Percentiles rank a stretch among this genome's conserved stretches.
phyloP scores from a whole-genome alignment of 1,284 basidiomycete genomes.

The Cryptococcus sp. region DNA sequence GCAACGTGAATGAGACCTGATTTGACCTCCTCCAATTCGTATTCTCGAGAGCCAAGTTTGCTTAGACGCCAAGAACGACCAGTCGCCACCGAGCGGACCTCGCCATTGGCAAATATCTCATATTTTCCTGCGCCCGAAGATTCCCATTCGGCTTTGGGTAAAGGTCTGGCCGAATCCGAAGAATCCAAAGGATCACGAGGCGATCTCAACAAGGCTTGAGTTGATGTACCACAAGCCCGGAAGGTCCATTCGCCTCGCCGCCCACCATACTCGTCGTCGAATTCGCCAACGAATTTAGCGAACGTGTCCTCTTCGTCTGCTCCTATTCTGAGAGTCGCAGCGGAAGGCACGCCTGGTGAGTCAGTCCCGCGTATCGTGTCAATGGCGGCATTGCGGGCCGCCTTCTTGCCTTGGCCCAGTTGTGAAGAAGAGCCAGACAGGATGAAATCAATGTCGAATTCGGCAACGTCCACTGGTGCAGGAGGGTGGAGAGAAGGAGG shows the following conservation, averaged over 20 bases:
- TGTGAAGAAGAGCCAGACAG: conserved; percentile 49
- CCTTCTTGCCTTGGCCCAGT: conserved; percentile 33
- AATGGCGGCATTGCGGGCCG: background rate
- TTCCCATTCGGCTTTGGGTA: conserved; percentile 45
- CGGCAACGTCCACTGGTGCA: conserved; percentile 52
- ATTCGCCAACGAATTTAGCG: conserved; percentile 54
- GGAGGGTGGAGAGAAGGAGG: conserved; percentile 52
- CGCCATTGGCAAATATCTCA: conserved; percentile 42
- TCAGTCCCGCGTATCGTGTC: background rate
- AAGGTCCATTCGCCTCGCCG: conserved; percentile 56
- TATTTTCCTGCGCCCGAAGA: conserved; percentile 47
- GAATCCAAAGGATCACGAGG: conserved; percentile 24
- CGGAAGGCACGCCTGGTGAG: conserved; percentile 3
- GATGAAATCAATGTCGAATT: conserved; percentile 56
- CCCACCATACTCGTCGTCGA: conserved; percentile 54
- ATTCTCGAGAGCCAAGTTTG: conserved; percentile 38
- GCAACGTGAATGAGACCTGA: conserved; percentile 4
- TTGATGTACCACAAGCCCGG: conserved; percentile 27
- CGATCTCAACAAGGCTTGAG: conserved; percentile 5
- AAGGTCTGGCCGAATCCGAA: conserved; percentile 2
- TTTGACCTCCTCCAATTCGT: conserved; percentile 41
- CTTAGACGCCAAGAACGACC: conserved; percentile 43
- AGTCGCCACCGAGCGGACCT: conserved; percentile 39
- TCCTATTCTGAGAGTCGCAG: conserved; percentile 32
- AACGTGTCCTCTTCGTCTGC: conserved; percentile 53